These are phyloP conservation scores for Pseudopyricularia cyperi DNA, from an alignment of 2,329 filamentous ascomycete genomes.

Conservation along the genomic window DNA sequence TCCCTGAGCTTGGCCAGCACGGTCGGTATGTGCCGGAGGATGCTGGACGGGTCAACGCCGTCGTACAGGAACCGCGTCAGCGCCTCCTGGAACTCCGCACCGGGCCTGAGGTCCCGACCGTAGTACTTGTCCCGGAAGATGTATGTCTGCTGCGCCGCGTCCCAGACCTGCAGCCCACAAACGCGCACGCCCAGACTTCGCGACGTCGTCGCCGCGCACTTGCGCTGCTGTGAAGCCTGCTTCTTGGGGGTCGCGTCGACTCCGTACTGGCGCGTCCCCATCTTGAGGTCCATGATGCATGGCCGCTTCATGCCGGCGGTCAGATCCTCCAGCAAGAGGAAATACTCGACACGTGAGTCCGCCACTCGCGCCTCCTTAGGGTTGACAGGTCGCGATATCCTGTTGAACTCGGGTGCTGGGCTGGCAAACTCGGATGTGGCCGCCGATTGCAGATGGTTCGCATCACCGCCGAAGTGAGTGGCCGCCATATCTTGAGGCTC, in stretches of 20 bases:
- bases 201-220: constrained; percentile 87
- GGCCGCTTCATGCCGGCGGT: constrained; percentile 94
- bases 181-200: constrained; percentile 82
- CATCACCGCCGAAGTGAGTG: not conserved
- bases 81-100: constrained; percentile 77
- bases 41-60: constrained; percentile 66
- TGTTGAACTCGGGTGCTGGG: constrained; percentile 22
- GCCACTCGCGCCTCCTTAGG: constrained; percentile 63
- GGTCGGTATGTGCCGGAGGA: constrained; percentile 74
- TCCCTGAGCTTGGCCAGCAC: constrained; percentile 73
- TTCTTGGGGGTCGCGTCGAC: constrained; percentile 88
- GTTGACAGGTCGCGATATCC: constrained; percentile 51
- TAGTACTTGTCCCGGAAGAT: constrained; percentile 99
- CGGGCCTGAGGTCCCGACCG: constrained; percentile 76
- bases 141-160: constrained; percentile 68
- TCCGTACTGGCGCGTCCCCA: constrained; percentile 95
- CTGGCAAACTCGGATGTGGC: constrained; percentile 22
- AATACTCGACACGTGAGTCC: constrained; percentile 70
- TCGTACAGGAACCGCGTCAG: constrained; percentile 86
- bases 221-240: constrained; percentile 80
- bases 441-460: constrained; percentile 20
- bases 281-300: constrained; percentile 95
- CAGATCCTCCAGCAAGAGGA: constrained; percentile 84
- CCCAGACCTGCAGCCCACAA: constrained; percentile 95
- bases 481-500: not conserved